Evolutionary conservation across 257 asterid species (phyloP).

Genomic region (Osmanthus fragrans): DNA sequence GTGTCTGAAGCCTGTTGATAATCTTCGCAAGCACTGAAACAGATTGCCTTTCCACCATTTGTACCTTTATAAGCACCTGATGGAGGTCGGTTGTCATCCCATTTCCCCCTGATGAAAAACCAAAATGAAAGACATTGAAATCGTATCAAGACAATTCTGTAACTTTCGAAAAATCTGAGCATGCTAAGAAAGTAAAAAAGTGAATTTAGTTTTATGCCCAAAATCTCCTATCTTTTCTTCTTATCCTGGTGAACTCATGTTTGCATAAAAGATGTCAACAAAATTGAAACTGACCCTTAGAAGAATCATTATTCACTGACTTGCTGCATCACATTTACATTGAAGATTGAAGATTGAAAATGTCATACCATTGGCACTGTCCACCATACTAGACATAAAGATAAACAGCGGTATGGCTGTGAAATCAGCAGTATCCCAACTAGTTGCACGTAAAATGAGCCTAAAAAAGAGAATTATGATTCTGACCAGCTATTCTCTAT

Average conservation of each 20-base stretch:
- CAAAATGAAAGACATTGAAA: background rate
- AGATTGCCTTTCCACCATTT: slow-evolving; percentile 62
- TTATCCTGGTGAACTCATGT: background rate
- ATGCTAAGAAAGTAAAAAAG: background rate
- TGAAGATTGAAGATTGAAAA: background rate
- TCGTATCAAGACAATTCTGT: background rate
- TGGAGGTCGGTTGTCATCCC: slow-evolving; percentile 57
- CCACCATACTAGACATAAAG: no score
- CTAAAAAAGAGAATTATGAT: background rate
- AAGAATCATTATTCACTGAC: background rate
- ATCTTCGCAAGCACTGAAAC: slow-evolving; percentile 83
- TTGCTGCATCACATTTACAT: background rate
- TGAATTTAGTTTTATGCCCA: background rate
- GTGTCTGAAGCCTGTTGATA: slow-evolving; percentile 77
- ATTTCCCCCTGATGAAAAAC: slow-evolving; percentile 33
- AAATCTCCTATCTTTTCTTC: background rate
- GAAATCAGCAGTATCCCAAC: background rate
- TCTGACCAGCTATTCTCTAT: background rate
- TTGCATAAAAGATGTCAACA: background rate
- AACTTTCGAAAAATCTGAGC: background rate
- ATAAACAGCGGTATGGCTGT: no score
- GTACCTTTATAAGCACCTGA: slow-evolving; percentile 51
- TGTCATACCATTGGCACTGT: background rate
- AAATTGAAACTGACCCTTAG: background rate
- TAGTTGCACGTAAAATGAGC: background rate